These are phyloP conservation scores for Arthroderma sp. DNA, from an alignment of 2,329 filamentous ascomycete genomes.

Conservation along the genomic window DNA sequence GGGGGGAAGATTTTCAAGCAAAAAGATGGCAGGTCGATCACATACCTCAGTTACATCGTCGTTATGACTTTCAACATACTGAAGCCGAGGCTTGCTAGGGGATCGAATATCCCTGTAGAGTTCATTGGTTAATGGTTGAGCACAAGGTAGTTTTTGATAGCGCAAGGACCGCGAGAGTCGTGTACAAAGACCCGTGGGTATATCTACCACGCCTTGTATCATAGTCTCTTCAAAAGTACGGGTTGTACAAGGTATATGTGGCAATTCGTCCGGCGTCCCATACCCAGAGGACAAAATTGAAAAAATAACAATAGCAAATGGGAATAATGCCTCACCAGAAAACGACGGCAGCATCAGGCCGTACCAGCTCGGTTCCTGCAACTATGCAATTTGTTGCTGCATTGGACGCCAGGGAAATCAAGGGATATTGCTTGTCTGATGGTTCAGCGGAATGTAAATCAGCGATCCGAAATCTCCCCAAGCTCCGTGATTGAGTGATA, in stretches of 20 bases:
- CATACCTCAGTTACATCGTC: conserved; percentile 48
- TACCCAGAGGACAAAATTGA: no score
- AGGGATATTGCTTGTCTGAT: conserved; percentile 35
- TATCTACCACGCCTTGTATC: no score
- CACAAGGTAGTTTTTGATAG: no score
- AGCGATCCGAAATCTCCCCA: no score
- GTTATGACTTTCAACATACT: conserved; percentile 36
- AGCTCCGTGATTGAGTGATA: no score
- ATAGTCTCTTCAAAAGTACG: no score
- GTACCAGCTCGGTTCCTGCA: conserved; percentile 42
- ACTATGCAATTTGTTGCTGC: conserved; percentile 36
- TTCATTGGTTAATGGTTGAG: not conserved
- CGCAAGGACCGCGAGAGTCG: no score
- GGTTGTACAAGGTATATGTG: no score
- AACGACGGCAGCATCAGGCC: conserved; percentile 28
- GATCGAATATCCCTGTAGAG: conserved; percentile 31
- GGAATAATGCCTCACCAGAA: conserved; percentile 30
- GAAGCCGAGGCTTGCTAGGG: conserved; percentile 20
- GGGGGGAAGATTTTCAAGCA: not conserved
- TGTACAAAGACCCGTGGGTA: no score
- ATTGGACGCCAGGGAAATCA: conserved; percentile 41
- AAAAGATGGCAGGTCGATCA: conserved; percentile 5
- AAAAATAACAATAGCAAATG: conserved; percentile 8
- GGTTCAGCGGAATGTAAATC: not conserved
- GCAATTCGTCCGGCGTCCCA: no score